phyloP scores from a whole-genome alignment of 108 stramenopile species.

The Nitzschia putrida region DNA sequence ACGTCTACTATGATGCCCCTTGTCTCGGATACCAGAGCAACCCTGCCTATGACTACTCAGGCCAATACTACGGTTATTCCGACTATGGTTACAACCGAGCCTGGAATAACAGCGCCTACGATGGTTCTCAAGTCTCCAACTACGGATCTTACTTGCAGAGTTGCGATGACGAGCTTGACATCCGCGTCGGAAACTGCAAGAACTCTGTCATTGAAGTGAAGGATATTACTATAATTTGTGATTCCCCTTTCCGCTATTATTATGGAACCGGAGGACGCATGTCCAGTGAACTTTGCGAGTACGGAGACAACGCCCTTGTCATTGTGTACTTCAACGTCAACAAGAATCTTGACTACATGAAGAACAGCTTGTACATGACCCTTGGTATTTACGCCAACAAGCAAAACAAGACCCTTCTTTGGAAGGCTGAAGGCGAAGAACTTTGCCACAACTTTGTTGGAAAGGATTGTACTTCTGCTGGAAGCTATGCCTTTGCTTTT shows the following conservation, averaged over 20 bases:
- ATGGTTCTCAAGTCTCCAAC: background rate
- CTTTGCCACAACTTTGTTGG: conserved; percentile 28
- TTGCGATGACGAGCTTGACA: background rate
- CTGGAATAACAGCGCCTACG: background rate
- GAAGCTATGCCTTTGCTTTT: conserved; percentile 26
- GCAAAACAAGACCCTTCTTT: conserved; percentile 18
- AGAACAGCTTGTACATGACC: conserved; percentile 22
- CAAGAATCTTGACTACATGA: conserved; percentile 4
- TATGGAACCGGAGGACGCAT: conserved; percentile 26
- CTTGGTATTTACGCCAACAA: conserved; percentile 22
- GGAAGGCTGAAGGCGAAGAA: conserved; percentile 5
- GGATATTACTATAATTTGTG: conserved; percentile 21
- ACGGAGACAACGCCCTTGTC: conserved; percentile 36
- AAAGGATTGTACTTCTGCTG: conserved; percentile 8
- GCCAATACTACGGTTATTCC: too few species aligned
- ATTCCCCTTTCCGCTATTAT: conserved; percentile 28
- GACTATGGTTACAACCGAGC: background rate
- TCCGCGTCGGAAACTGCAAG: conserved; percentile 17
- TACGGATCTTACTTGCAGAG: background rate
- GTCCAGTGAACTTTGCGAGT: conserved; percentile 30
- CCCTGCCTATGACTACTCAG: background rate
- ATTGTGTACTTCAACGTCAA: conserved; percentile 26
- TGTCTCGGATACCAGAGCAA: background rate
- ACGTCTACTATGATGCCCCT: background rate
- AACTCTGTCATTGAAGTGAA: conserved; percentile 10